Evolutionary conservation across 768 basidiomycete genomes (phyloP).

Genomic region (Tulasnella sp.): DNA sequence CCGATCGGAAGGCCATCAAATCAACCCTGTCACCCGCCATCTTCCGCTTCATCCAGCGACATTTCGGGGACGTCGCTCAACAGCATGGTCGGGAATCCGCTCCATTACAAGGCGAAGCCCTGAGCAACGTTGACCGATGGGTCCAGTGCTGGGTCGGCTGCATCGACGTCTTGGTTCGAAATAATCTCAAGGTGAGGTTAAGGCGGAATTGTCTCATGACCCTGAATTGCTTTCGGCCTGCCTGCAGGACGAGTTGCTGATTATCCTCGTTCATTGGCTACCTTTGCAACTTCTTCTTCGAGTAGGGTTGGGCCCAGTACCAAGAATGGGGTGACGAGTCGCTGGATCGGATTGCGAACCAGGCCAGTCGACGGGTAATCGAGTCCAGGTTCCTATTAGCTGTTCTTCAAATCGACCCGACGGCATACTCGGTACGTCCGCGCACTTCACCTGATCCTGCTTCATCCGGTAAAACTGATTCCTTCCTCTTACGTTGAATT

Average conservation of each 20-base stretch:
- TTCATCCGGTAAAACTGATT: neutral
- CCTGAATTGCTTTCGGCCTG: constrained; percentile 5
- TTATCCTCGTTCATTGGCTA: neutral
- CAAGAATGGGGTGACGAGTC: constrained; percentile 51
- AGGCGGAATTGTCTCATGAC: neutral
- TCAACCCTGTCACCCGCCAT: constrained; percentile 50
- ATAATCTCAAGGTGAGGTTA: constrained; percentile 42
- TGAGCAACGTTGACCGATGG: constrained; percentile 50
- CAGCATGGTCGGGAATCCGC: constrained; percentile 19
- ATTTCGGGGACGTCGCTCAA: constrained; percentile 39
- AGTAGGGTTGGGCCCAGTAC: constrained; percentile 60
- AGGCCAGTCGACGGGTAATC: constrained; percentile 52
- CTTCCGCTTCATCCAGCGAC: constrained; percentile 51
- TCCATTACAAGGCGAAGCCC: constrained; percentile 25
- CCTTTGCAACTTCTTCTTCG: neutral
- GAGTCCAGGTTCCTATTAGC: constrained; percentile 59
- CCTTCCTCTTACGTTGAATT: neutral
- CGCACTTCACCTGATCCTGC: constrained; percentile 8
- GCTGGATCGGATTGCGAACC: constrained; percentile 53
- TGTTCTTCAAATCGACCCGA: constrained; percentile 56
- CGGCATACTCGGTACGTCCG: constrained; percentile 52
- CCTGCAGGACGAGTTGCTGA: constrained; percentile 13
- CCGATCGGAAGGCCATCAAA: constrained; percentile 45
- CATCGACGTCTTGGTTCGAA: constrained; percentile 56
- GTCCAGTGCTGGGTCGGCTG: constrained; percentile 74